Conservation (phyloP, 1,139 yeast genomes). For the Saccharomyces hybrid region DNA sequence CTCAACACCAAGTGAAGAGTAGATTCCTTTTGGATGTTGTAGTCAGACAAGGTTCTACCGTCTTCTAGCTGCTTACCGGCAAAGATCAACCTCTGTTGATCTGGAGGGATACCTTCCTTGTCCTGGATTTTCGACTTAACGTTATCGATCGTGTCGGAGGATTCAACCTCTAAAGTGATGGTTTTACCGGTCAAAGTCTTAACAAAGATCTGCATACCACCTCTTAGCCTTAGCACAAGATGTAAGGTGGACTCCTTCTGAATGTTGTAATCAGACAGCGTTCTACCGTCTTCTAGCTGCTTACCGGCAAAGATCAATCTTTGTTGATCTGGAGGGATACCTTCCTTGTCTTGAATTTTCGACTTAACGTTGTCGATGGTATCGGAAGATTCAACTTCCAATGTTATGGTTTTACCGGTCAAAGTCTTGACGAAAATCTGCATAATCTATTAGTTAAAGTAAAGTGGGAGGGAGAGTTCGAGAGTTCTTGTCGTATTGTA, state of each 20-base stretch:
- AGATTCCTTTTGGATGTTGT: slow-evolving; percentile 87
- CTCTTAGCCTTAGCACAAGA: slow-evolving; percentile 80
- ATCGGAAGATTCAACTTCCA: slow-evolving; percentile 65
- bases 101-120: slow-evolving; percentile 98
- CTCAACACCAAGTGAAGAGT: slow-evolving; percentile 61
- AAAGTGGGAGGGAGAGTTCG: background rate
- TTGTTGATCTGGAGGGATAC: slow-evolving; percentile 98
- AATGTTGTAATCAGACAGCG: slow-evolving; percentile 82
- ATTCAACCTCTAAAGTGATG: slow-evolving; percentile 48
- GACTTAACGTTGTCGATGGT: slow-evolving; percentile 82
- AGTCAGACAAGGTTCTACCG: slow-evolving; percentile 80
- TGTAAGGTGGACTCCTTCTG: slow-evolving; percentile 86
- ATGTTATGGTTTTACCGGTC: slow-evolving; percentile 62
- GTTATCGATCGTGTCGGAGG: slow-evolving; percentile 65
- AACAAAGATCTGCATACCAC: slow-evolving; percentile 66
- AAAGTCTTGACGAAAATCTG: slow-evolving; percentile 53
- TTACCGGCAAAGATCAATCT: slow-evolving; percentile 97
- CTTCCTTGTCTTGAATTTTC: slow-evolving; percentile 97
- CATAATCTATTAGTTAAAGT: slow-evolving; percentile 32
- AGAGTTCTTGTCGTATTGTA: background rate
- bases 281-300: slow-evolving; percentile 84
- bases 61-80: slow-evolving; percentile 94
- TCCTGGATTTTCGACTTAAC: slow-evolving; percentile 98
- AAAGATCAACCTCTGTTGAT: slow-evolving; percentile 95
- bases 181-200: slow-evolving; percentile 66